Evolutionary conservation across 495 filamentous ascomycete genomes (phyloP).

Genomic region (Xylaria sp.): DNA sequence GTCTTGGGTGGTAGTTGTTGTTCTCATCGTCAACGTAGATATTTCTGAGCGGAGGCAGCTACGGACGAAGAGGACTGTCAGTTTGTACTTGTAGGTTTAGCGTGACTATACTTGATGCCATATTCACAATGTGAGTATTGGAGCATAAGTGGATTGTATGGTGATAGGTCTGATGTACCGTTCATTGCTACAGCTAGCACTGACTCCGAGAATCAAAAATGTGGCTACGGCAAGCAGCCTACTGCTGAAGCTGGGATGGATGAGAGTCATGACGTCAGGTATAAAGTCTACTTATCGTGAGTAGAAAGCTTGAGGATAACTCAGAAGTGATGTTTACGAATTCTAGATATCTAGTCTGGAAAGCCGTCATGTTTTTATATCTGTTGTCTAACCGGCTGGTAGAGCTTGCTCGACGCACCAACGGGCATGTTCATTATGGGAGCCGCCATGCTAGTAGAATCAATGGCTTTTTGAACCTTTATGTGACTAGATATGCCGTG

Average conservation of each 20-base stretch:
- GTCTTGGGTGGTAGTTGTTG: conserved; percentile 25
- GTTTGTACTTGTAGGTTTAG: background rate
- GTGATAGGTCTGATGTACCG: background rate
- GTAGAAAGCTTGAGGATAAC: background rate
- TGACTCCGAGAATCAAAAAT: background rate
- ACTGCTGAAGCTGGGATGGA: background rate
- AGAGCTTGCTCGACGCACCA: background rate
- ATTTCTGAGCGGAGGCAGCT: background rate
- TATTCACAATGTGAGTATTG: background rate
- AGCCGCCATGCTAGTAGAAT: background rate
- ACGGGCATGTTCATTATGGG: background rate
- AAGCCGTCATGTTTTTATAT: conserved; percentile 2
- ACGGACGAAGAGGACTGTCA: background rate
- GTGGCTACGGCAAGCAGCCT: background rate
- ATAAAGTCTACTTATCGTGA: background rate
- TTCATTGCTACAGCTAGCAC: background rate
- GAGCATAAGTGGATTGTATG: too few species aligned
- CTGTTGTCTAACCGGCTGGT: background rate
- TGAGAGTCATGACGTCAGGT: background rate
- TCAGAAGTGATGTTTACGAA: background rate
- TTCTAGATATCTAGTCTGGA: background rate
- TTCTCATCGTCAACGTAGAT: conserved; percentile 15
- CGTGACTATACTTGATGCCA: background rate
- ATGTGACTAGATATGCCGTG: background rate
- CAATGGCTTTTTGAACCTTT: background rate